A percentile compares a stretch with the other conserved stretches of the same genome.
phyloP scores from a whole-genome alignment of 2,329 filamentous ascomycete genomes.

The Alternaria arborescens region DNA sequence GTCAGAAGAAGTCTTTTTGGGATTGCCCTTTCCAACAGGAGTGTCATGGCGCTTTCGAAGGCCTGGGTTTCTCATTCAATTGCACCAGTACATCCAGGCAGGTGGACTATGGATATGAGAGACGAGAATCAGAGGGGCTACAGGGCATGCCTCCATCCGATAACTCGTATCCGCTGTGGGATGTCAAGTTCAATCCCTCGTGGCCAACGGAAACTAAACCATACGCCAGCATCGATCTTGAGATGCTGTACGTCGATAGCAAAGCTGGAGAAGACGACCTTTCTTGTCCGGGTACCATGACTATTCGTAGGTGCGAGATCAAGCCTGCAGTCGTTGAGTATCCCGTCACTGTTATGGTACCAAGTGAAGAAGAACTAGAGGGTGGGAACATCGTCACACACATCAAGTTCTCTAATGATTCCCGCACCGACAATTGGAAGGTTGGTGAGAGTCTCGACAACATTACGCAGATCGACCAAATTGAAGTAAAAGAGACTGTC shows the following conservation, averaged over 20 bases:
- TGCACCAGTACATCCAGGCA: conserved; percentile 22
- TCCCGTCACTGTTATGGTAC: conserved; percentile 34
- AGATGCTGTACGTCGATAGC: conserved; percentile 33
- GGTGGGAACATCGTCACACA: conserved; percentile 34
- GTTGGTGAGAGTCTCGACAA: conserved; percentile 15
- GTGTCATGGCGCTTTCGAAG: conserved; percentile 26
- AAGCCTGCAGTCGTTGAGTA: conserved; percentile 31
- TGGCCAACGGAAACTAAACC: conserved; percentile 23
- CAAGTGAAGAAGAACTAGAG: conserved; percentile 30
- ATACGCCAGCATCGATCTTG: conserved; percentile 26
- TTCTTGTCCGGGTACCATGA: conserved; percentile 29
- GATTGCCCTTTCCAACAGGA: conserved; percentile 32
- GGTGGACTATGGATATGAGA: conserved; percentile 33
- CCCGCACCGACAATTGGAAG: not conserved
- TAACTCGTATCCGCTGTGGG: conserved; percentile 22
- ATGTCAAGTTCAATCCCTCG: conserved; percentile 21
- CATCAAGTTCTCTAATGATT: conserved; percentile 32
- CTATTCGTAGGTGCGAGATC: conserved; percentile 26
- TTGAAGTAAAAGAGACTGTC: conserved; percentile 23
- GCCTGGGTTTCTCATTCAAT: conserved; percentile 27
- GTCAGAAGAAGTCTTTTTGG: conserved; percentile 27
- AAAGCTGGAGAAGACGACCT: conserved; percentile 11
- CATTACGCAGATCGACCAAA: conserved; percentile 22
- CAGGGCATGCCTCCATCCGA: conserved; percentile 14
- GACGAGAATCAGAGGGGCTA: conserved; percentile 16